Conservation (phyloP, 78 protist genomes). For the Paulinella micropora region DNA sequence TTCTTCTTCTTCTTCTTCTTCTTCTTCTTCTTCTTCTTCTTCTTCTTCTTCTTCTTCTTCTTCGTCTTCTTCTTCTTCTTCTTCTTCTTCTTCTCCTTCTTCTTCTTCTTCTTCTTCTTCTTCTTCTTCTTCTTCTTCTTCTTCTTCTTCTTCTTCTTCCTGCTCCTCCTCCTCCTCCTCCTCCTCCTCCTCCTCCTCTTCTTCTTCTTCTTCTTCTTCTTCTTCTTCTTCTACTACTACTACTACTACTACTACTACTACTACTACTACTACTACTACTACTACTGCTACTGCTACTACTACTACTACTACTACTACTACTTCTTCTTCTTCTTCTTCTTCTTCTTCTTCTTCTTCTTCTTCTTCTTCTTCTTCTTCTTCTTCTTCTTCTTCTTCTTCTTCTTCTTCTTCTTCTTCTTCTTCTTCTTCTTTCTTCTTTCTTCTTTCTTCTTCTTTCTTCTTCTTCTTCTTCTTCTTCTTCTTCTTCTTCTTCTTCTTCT, state of each 20-base stretch:
- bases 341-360: background rate
- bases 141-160: background rate
- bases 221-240: background rate
- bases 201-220: background rate
- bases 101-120: background rate
- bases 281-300: no score
- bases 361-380: background rate
- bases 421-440: background rate
- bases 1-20: background rate
- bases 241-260: background rate
- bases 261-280: no score
- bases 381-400: background rate
- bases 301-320: no score
- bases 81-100: background rate
- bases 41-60: background rate
- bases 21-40: background rate
- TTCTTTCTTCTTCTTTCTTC: background rate
- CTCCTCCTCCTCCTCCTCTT: background rate
- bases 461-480: background rate
- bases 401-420: background rate
- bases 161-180: background rate
- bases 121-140: background rate
- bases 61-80: background rate
- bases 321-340: background rate
- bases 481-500: no score